Evolutionary conservation across 345 rosid species (phyloP), one percentile per base, ranked within the genome.

Genomic region (Isatis tinctoria): DNA sequence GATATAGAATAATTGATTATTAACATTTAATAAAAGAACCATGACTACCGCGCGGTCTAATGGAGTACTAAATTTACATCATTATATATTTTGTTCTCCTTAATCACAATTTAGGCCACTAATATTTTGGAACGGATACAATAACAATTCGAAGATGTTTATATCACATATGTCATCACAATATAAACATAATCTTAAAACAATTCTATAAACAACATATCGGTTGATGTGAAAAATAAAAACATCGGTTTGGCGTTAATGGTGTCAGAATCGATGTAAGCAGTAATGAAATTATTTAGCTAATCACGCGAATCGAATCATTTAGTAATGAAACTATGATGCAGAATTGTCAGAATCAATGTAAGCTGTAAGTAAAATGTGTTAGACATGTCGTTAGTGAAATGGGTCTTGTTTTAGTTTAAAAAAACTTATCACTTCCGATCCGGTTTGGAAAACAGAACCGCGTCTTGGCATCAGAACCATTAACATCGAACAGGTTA

Each of bases 381-480:
- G 6, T 58, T 43, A n/a, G 7, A 39, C 53, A 41, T 18, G 4
- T 44, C 14, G 45, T 47, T 14, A n/a, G 45, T 22, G 45, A 27
- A 8, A 49, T 51, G 48, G 52, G 37, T 72, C 14, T 41, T 52
- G 45, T 20, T 63, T 64, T 1, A 11, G 1, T 54, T 26, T 1
- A 13, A 28, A 36, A 5, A 18, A 17, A 12, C 8, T 5, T 8
- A 39, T 11, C 8, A 67, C 17, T 60, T 49, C 30, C 28, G 73
- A 74, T 47, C 49, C 70, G 69, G 70, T 75, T 61, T 62, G 56
- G 75, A 56, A 63, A 70, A 47, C 60, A 59, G 67, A 63, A 76
- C 72, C 75, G 17, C n/a, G 12, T 63, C 75, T 69, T 70, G 74
- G 74, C 70, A 75, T 69, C 30, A 52, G 62, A 43, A 56, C 33